These are phyloP conservation scores for Erythrophleum fordii DNA, from an alignment of 306 rosid species.

Conservation along the genomic window DNA sequence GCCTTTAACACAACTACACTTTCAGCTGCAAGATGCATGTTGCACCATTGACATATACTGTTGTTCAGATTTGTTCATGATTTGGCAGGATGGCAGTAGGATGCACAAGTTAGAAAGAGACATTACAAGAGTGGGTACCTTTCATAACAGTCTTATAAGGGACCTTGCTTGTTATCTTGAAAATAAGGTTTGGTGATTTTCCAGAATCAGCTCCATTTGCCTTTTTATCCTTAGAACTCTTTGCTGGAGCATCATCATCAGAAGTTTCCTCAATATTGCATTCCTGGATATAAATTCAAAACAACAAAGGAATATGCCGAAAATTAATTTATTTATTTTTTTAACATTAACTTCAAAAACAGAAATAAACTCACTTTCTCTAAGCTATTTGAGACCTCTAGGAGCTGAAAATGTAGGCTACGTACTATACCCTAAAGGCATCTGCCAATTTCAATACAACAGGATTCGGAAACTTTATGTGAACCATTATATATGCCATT, in stretches of 20 bases:
- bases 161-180: slow-evolving; percentile 59
- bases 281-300: slow-evolving; percentile 47
- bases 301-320: slow-evolving; percentile 24
- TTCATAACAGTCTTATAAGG: slow-evolving; percentile 62
- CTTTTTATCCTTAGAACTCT: slow-evolving; percentile 61
- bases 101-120: slow-evolving; percentile 16
- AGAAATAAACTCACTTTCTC: not conserved
- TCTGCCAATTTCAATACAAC: not conserved
- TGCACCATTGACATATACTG: slow-evolving; percentile 21
- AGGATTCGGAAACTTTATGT: slow-evolving; percentile 13
- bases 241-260: slow-evolving; percentile 51
- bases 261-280: slow-evolving; percentile 60
- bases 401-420: not conserved
- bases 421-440: not conserved
- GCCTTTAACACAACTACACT: slow-evolving; percentile 59
- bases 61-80: slow-evolving; percentile 35
- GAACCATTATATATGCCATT: not conserved
- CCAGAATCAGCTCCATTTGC: slow-evolving; percentile 57
- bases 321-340: slow-evolving; percentile 12
- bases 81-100: not conserved
- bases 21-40: slow-evolving; percentile 52
- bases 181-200: slow-evolving; percentile 49
- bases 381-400: not conserved
- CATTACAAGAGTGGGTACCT: slow-evolving; percentile 35
- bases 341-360: slow-evolving; percentile 27